Percentiles rank a stretch among this genome's conserved stretches.
phyloP scores from a whole-genome alignment of 2,329 filamentous ascomycete species.

The Trichoderma lentiforme region DNA sequence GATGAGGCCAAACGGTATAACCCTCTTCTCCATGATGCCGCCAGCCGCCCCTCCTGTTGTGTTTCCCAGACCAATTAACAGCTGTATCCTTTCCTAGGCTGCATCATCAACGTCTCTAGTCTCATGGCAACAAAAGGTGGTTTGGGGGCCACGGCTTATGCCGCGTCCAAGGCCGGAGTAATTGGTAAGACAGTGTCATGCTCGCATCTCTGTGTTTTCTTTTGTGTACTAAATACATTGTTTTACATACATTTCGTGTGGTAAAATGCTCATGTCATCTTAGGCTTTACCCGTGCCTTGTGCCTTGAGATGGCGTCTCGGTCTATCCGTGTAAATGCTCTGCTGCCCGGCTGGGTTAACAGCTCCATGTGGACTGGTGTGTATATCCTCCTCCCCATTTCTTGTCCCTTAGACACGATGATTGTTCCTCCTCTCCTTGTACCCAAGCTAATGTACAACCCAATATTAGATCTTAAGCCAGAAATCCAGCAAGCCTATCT shows the following conservation, averaged over 20 bases:
- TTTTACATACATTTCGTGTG: slow-evolving; percentile 17
- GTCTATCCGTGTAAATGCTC: slow-evolving; percentile 71
- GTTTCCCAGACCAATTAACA: not conserved
- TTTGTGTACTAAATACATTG: slow-evolving; percentile 16
- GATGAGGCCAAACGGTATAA: slow-evolving; percentile 33
- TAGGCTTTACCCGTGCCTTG: slow-evolving; percentile 66
- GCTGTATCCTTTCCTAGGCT: slow-evolving; percentile 41
- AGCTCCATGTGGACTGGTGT: slow-evolving; percentile 76
- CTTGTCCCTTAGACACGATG: not conserved
- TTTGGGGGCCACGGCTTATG: slow-evolving; percentile 68
- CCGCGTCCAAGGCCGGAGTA: slow-evolving; percentile 77
- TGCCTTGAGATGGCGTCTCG: slow-evolving; percentile 58
- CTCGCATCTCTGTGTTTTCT: slow-evolving; percentile 15
- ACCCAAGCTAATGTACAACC: slow-evolving; percentile 40
- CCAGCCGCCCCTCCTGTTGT: not conserved
- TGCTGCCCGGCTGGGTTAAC: slow-evolving; percentile 79
- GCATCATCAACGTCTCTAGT: slow-evolving; percentile 80
- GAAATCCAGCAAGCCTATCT: slow-evolving; percentile 39
- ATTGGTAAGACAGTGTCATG: slow-evolving; percentile 49
- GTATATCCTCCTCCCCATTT: slow-evolving; percentile 25
- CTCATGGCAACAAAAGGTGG: slow-evolving; percentile 68
- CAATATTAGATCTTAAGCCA: slow-evolving; percentile 35
- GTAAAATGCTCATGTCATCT: slow-evolving; percentile 17
- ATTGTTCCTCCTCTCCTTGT: not conserved
- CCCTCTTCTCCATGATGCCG: not conserved